A percentile compares a stretch with the other conserved stretches of the same genome.
Conservation (phyloP, 176 grass and related monocot species). For the Leersia perrieri region DNA sequence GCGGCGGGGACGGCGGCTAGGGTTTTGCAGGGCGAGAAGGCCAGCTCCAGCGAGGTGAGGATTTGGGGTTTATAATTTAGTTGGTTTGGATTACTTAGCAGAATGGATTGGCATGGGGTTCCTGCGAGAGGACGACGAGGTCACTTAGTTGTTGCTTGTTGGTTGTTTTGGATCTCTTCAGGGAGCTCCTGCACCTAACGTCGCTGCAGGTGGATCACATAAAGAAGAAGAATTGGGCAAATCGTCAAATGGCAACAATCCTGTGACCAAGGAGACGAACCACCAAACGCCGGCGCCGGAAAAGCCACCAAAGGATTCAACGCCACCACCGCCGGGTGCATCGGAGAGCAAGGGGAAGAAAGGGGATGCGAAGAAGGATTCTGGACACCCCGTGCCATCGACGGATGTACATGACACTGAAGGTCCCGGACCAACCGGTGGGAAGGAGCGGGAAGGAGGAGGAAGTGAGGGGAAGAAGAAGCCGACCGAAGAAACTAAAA, state of each 20-base stretch:
- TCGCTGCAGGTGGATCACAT: conserved; percentile 11
- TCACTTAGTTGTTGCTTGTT: neutral
- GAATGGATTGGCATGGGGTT: neutral
- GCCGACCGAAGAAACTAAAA: neutral
- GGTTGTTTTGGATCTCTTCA: conserved; percentile 32
- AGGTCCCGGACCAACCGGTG: neutral
- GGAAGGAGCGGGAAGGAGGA: neutral
- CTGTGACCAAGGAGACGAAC: neutral
- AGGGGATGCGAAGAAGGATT: neutral
- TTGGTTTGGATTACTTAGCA: neutral
- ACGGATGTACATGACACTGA: neutral
- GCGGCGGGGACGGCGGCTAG: conserved; percentile 18
- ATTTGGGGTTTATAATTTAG: neutral
- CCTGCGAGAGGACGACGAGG: neutral
- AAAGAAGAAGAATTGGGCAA: conserved; percentile 15
- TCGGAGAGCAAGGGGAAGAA: conserved; percentile 4
- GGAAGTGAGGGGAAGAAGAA: conserved; percentile 5
- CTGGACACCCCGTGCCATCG: neutral
- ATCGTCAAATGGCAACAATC: neutral
- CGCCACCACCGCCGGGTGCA: neutral
- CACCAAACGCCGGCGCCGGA: neutral
- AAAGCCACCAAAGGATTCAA: neutral
- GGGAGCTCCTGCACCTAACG: conserved; percentile 18
- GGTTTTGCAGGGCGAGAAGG: conserved; percentile 33
- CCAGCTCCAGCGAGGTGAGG: conserved; percentile 40